phyloP scores from a whole-genome alignment of 495 filamentous ascomycete species.

The Articulospora tetracladia region DNA sequence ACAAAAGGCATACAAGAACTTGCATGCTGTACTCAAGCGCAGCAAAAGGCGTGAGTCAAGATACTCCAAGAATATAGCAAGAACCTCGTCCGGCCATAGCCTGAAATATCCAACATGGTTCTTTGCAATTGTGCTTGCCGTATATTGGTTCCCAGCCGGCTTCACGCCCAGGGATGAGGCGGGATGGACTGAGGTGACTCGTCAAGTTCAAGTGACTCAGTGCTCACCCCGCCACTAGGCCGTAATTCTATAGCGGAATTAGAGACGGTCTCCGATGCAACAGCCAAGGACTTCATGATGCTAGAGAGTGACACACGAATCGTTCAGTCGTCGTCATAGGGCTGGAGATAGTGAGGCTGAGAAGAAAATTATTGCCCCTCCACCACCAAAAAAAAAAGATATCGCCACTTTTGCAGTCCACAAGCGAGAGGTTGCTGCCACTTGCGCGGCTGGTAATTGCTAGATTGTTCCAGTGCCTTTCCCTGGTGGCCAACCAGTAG shows the following conservation, averaged over 20 bases:
- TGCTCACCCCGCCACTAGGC: constrained; percentile 5
- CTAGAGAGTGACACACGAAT: neutral
- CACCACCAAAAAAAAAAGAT: neutral
- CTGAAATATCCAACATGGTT: constrained; percentile 58
- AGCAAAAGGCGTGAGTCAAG: constrained; percentile 62
- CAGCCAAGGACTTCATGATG: constrained; percentile 18
- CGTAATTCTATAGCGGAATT: neutral
- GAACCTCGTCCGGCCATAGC: constrained; percentile 74
- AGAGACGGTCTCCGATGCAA: constrained; percentile 7
- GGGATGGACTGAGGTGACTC: constrained; percentile 49
- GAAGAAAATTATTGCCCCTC: neutral
- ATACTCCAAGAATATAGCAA: constrained; percentile 70
- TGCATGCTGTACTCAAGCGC: constrained; percentile 76
- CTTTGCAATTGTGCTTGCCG: constrained; percentile 62
- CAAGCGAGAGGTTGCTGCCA: too few species aligned
- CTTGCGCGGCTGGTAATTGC: too few species aligned
- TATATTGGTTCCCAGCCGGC: constrained; percentile 82
- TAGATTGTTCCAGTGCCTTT: too few species aligned
- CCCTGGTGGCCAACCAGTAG: neutral
- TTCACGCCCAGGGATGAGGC: constrained; percentile 82
- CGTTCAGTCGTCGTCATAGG: neutral
- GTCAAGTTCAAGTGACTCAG: constrained; percentile 22
- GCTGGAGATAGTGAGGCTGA: constrained; percentile 5
- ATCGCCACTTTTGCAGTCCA: constrained; percentile 9
- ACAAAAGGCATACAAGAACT: constrained; percentile 83